Evolutionary conservation across 805 yeast species (phyloP).

Genomic region (Hanseniaspora nectarophila): DNA sequence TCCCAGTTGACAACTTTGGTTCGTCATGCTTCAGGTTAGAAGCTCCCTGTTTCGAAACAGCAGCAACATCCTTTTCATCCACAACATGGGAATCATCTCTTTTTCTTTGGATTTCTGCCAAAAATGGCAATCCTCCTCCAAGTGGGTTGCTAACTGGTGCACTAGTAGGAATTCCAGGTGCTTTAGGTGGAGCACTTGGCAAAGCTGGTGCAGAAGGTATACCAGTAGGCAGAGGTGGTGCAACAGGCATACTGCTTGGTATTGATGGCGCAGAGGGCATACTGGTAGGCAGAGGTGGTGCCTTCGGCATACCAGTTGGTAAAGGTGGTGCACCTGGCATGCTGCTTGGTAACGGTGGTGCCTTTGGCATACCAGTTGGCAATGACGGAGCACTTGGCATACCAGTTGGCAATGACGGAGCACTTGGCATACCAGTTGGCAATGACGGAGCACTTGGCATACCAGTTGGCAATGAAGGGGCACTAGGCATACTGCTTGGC

Average conservation of each 20-base stretch:
- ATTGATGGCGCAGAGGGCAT: slow-evolving; percentile 19
- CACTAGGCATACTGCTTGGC: neutral
- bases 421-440: slow-evolving; percentile 18
- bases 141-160: slow-evolving; percentile 21
- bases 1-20: neutral
- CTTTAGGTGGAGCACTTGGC: slow-evolving; percentile 15
- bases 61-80: slow-evolving; percentile 27
- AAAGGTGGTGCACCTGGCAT: slow-evolving; percentile 19
- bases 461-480: neutral
- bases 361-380: slow-evolving; percentile 18
- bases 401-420: neutral
- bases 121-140: slow-evolving; percentile 34
- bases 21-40: neutral
- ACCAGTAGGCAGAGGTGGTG: slow-evolving; percentile 18
- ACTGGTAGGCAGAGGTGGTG: slow-evolving; percentile 20
- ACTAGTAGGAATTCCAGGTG: neutral
- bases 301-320: slow-evolving; percentile 18
- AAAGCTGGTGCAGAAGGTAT: slow-evolving; percentile 23
- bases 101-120: slow-evolving; percentile 46
- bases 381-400: slow-evolving; percentile 23
- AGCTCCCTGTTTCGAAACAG: slow-evolving; percentile 22
- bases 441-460: slow-evolving; percentile 20
- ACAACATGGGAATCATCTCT: slow-evolving; percentile 42
- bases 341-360: slow-evolving; percentile 19
- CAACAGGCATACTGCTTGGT: slow-evolving; percentile 18